Conservation (phyloP, 1,284 basidiomycete species). For the Apiotrichum mycotoxinovorans region DNA sequence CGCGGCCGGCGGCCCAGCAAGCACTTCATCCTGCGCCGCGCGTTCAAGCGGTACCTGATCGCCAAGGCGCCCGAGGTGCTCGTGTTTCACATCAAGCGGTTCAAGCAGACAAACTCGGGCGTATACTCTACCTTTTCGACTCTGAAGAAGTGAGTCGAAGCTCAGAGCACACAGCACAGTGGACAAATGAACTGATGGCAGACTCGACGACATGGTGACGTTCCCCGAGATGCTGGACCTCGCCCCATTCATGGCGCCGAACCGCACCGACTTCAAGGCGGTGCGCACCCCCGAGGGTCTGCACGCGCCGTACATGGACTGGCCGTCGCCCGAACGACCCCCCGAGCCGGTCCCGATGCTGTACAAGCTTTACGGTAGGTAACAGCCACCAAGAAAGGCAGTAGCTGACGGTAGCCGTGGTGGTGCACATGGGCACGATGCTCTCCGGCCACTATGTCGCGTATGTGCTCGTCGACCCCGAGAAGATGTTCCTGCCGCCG, state of each 20-base stretch:
- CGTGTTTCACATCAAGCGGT: slow-evolving; percentile 88
- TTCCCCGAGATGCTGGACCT: slow-evolving; percentile 84
- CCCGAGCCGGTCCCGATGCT: slow-evolving; percentile 37
- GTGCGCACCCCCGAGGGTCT: slow-evolving; percentile 29
- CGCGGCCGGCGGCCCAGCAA: slow-evolving; percentile 24
- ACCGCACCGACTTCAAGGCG: slow-evolving; percentile 48
- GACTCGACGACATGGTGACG: slow-evolving; percentile 76
- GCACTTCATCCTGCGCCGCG: slow-evolving; percentile 65
- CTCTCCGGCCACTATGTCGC: slow-evolving; percentile 82
- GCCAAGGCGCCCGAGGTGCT: slow-evolving; percentile 79
- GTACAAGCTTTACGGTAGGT: slow-evolving; percentile 46
- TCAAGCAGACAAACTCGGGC: slow-evolving; percentile 62
- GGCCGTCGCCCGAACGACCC: slow-evolving; percentile 42
- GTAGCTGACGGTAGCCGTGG: slow-evolving; percentile 59
- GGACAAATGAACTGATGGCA: slow-evolving; percentile 38
- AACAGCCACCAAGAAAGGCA: slow-evolving; percentile 12
- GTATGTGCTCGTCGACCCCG: slow-evolving; percentile 54
- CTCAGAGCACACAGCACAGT: slow-evolving; percentile 33
- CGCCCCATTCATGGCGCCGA: slow-evolving; percentile 78
- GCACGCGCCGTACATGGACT: slow-evolving; percentile 47
- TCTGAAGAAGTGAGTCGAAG: slow-evolving; percentile 43
- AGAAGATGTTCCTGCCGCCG: slow-evolving; percentile 28
- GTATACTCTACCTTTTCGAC: slow-evolving; percentile 42
- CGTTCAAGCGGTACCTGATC: slow-evolving; percentile 91
- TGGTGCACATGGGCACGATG: slow-evolving; percentile 84